These are phyloP conservation scores for Quercus alba DNA, from an alignment of 306 rosid genomes.

Conservation along the genomic window DNA sequence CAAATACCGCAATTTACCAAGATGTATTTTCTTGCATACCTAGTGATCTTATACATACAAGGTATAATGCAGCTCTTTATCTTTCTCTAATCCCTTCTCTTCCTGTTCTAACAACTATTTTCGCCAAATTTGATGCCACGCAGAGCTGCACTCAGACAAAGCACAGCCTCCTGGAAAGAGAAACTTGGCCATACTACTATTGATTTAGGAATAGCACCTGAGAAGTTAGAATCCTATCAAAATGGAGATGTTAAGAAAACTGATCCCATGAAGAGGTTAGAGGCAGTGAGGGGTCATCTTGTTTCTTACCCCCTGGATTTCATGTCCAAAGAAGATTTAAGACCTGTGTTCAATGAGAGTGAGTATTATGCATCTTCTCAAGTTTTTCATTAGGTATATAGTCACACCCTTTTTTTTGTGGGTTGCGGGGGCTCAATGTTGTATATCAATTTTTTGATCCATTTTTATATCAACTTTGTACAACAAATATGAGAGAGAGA, in stretches of 20 bases:
- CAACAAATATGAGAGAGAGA: neutral
- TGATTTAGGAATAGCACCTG: conserved; percentile 89
- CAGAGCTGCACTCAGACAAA: conserved; percentile 86
- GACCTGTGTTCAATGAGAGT: conserved; percentile 91
- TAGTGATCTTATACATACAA: conserved; percentile 78
- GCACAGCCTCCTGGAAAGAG: conserved; percentile 63
- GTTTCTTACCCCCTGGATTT: conserved; percentile 91
- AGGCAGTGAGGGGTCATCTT: conserved; percentile 74
- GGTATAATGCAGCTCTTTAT: conserved; percentile 38
- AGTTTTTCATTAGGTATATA: conserved; percentile 64
- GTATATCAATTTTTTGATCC: neutral
- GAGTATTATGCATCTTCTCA: conserved; percentile 87
- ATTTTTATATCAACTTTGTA: neutral
- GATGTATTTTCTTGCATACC: conserved; percentile 92
- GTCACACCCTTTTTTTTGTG: neutral
- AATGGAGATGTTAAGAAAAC: conserved; percentile 50
- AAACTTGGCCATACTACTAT: conserved; percentile 75
- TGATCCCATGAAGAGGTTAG: conserved; percentile 70
- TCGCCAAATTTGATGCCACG: neutral
- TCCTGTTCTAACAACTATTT: conserved; percentile 18
- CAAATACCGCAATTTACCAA: conserved; percentile 80
- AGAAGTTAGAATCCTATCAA: conserved; percentile 48
- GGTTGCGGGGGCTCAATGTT: neutral
- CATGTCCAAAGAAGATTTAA: conserved; percentile 84
- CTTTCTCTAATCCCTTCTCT: neutral